A percentile compares a stretch with the other conserved stretches of the same genome.
Conservation (phyloP, 2,329 filamentous ascomycete genomes). For the Paraphaeosphaeria minitans region DNA sequence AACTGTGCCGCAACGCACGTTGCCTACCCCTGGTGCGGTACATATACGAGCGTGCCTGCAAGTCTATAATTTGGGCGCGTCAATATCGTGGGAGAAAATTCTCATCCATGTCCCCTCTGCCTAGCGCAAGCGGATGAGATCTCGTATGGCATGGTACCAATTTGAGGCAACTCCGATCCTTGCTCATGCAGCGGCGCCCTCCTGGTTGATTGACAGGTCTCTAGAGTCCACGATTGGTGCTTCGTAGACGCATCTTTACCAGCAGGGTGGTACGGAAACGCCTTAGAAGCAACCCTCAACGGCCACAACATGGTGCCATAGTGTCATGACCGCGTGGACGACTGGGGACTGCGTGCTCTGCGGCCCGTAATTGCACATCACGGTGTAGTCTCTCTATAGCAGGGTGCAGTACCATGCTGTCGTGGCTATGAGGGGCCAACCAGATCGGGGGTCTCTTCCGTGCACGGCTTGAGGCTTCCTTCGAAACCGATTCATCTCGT, state of each 20-base stretch:
- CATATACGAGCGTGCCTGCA: background rate
- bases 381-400: background rate
- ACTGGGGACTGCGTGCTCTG: background rate
- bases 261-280: background rate
- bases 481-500: slow-evolving; percentile 6
- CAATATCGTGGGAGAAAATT: background rate
- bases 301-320: background rate
- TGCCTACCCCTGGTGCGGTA: too few species aligned
- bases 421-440: background rate
- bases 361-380: background rate
- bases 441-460: background rate
- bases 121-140: slow-evolving; percentile 2
- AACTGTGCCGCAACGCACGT: background rate
- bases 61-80: background rate
- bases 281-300: background rate
- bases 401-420: background rate
- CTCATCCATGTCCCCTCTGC: slow-evolving; percentile 2
- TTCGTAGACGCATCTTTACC: slow-evolving; percentile 4
- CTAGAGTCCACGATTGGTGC: slow-evolving; percentile 1
- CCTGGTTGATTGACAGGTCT: background rate
- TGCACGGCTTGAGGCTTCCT: background rate
- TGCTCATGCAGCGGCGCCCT: background rate
- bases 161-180: slow-evolving; percentile 9
- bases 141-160: background rate
- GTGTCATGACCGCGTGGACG: slow-evolving; percentile 1